Evolutionary conservation across 2,329 filamentous ascomycete species (phyloP).

Genomic region (Colletotrichum somersetense): DNA sequence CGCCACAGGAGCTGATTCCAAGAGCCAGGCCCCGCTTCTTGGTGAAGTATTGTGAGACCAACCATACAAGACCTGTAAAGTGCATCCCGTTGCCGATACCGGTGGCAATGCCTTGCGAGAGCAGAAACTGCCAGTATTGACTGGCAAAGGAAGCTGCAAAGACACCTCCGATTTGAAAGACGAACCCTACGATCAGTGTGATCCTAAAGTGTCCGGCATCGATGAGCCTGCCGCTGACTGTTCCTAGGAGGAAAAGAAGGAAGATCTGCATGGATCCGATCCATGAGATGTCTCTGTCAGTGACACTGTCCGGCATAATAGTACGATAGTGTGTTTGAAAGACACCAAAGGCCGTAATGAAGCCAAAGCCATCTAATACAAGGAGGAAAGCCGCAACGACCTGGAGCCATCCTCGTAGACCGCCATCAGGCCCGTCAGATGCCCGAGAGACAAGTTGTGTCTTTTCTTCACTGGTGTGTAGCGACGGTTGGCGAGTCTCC

Average conservation of each 20-base stretch:
- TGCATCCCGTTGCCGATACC: conserved; percentile 66
- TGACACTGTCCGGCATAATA: conserved; percentile 46
- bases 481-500: conserved; percentile 3
- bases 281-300: conserved; percentile 58
- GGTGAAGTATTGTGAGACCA: conserved; percentile 71
- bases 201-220: conserved; percentile 59
- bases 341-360: conserved; percentile 60
- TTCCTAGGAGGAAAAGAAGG: conserved; percentile 57
- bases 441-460: neutral
- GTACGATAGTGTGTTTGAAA: conserved; percentile 59
- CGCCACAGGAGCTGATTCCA: conserved; percentile 69
- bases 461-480: conserved; percentile 19
- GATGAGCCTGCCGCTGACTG: conserved; percentile 58
- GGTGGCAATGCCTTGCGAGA: conserved; percentile 65
- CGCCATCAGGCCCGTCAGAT: conserved; percentile 29
- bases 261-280: conserved; percentile 61
- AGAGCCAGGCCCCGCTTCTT: conserved; percentile 66
- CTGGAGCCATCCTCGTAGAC: conserved; percentile 51
- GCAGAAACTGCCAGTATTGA: conserved; percentile 62
- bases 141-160: conserved; percentile 58
- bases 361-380: conserved; percentile 59
- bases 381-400: conserved; percentile 56
- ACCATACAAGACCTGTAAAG: conserved; percentile 67
- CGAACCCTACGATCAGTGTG: conserved; percentile 54
- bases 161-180: conserved; percentile 57